Evolutionary conservation across 2,329 filamentous ascomycete genomes (phyloP).

Genomic region (Trichophyton equinum): DNA sequence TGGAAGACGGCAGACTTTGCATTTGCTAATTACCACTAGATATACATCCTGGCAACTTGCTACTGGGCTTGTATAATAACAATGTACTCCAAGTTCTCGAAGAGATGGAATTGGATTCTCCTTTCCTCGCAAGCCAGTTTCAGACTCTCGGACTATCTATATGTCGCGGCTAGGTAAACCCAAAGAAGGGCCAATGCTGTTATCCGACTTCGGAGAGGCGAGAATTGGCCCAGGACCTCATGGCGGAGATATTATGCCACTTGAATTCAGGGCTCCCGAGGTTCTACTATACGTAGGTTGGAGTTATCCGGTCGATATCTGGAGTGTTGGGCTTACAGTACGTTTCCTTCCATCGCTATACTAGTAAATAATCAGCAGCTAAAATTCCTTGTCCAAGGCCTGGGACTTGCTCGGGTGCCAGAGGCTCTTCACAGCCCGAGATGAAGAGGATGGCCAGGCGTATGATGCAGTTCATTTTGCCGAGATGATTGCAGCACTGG

Average conservation of each 20-base stretch:
- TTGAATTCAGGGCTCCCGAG: conserved; percentile 20
- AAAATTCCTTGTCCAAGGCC: conserved; percentile 15
- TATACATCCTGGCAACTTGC: conserved; percentile 24
- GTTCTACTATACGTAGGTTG: conserved; percentile 19
- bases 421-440: conserved; percentile 29
- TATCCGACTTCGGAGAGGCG: conserved; percentile 26
- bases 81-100: conserved; percentile 19
- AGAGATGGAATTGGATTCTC: conserved; percentile 18
- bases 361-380: not conserved
- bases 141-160: conserved; percentile 22
- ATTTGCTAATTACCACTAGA: conserved; percentile 12
- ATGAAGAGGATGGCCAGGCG: conserved; percentile 24
- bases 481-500: conserved; percentile 33
- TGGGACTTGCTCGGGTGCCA: conserved; percentile 37
- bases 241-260: conserved; percentile 34
- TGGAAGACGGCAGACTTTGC: not conserved
- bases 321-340: conserved; percentile 21
- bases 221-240: conserved; percentile 21
- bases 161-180: conserved; percentile 12
- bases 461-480: conserved; percentile 35
- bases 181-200: not conserved
- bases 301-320: conserved; percentile 21
- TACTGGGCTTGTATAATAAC: conserved; percentile 21
- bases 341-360: not conserved
- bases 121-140: conserved; percentile 28